phyloP scores from a whole-genome alignment of 208 protist species.

The Polymyxa betae region DNA sequence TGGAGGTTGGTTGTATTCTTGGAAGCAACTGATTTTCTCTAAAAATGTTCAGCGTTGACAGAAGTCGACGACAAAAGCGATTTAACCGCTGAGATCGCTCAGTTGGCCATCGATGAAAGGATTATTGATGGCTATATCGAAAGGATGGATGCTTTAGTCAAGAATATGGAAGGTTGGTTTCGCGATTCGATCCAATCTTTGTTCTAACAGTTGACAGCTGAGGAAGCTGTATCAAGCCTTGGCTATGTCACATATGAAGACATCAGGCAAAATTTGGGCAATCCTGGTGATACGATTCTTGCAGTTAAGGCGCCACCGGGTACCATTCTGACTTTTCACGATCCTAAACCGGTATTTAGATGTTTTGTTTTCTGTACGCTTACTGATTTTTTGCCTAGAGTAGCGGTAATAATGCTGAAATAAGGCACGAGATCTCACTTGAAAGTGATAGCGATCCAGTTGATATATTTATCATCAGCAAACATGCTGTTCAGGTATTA shows the following conservation, averaged over 20 bases:
- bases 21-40: not conserved
- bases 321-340: constrained; percentile 15
- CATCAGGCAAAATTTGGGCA: constrained; percentile 8
- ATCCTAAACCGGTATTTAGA: constrained; percentile 1
- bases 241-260: constrained; percentile 51
- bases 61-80: not conserved
- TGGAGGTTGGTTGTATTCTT: not conserved
- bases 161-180: constrained; percentile 24
- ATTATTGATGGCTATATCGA: constrained; percentile 17
- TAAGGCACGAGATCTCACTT: constrained; percentile 31
- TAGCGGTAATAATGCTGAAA: not conserved
- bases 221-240: not conserved
- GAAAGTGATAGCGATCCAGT: constrained; percentile 26
- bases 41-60: not conserved
- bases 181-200: not conserved
- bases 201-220: not conserved
- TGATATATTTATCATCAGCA: constrained; percentile 32
- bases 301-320: constrained; percentile 31
- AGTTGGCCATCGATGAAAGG: constrained; percentile 22
- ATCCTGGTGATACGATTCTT: constrained; percentile 25
- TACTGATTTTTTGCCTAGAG: not conserved
- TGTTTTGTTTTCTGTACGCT: too few species aligned
- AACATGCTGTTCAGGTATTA: constrained; percentile 34
- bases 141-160: constrained; percentile 5
- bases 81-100: constrained; percentile 12